Evolutionary conservation across 192 early-diverging fungal genomes (phyloP).

Genomic region (Coemansia sp.): DNA sequence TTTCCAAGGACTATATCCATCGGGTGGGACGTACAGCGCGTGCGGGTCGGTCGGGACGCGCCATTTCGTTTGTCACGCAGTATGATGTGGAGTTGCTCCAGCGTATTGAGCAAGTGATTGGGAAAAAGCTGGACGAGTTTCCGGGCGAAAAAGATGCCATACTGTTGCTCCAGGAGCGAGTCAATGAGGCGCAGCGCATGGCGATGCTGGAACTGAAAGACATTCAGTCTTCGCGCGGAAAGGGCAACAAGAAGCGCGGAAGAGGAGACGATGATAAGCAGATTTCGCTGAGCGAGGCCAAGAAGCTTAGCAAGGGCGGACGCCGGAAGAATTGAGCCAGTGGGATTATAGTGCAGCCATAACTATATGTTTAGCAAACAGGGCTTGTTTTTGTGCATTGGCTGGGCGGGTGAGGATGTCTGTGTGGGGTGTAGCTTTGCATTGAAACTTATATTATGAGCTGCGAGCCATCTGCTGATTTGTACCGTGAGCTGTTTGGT

Average conservation of each 20-base stretch:
- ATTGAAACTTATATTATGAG: too few relatives aligned
- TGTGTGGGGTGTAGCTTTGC: too few relatives aligned
- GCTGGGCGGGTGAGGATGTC: too few relatives aligned
- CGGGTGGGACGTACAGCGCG: slow-evolving; percentile 82
- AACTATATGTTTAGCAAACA: too few relatives aligned
- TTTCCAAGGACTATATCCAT: slow-evolving; percentile 85
- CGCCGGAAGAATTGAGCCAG: background rate
- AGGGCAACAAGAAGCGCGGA: slow-evolving; percentile 35
- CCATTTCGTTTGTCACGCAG: slow-evolving; percentile 78
- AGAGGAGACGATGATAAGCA: slow-evolving; percentile 49
- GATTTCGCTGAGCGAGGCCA: slow-evolving; percentile 42
- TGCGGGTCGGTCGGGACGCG: slow-evolving; percentile 74
- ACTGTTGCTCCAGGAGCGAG: slow-evolving; percentile 89
- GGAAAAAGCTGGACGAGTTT: slow-evolving; percentile 82
- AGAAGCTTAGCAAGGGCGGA: slow-evolving; percentile 29
- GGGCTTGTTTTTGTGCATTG: too few relatives aligned
- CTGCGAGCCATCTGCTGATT: too few relatives aligned
- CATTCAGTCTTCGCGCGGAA: slow-evolving; percentile 40
- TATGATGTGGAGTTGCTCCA: slow-evolving; percentile 95
- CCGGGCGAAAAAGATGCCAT: slow-evolving; percentile 80
- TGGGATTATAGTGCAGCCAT: too few relatives aligned
- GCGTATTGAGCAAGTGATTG: slow-evolving; percentile 86
- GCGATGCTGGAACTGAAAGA: slow-evolving; percentile 85
- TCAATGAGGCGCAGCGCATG: slow-evolving; percentile 81
- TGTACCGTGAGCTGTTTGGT: slow-evolving; percentile 24